Percentiles rank a stretch among this genome's conserved stretches.
Conservation (phyloP, 768 basidiomycete genomes). For the Mycena belliarum region DNA sequence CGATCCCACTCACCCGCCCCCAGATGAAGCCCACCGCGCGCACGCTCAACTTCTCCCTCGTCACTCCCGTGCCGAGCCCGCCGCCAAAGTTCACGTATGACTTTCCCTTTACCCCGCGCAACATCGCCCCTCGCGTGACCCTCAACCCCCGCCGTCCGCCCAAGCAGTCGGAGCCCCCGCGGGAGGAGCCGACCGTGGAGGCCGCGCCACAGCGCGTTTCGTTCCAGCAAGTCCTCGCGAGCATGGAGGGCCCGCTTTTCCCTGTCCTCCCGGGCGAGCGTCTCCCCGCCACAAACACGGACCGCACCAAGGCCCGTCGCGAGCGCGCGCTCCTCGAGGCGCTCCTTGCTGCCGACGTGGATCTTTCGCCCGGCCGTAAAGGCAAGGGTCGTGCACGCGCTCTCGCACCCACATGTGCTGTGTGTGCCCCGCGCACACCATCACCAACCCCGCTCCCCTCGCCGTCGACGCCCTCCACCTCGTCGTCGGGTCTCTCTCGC, state of each 20-base stretch:
- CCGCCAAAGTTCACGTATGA: constrained; percentile 17
- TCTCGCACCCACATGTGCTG: neutral
- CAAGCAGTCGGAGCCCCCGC: neutral
- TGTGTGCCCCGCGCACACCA: neutral
- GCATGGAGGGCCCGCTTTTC: constrained; percentile 18
- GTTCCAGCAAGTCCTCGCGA: constrained; percentile 20
- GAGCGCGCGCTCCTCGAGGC: constrained; percentile 12
- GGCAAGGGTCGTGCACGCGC: constrained; percentile 15
- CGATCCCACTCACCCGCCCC: neutral
- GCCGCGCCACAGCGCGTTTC: constrained; percentile 11
- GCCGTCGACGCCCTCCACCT: constrained; percentile 7
- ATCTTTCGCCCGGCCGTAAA: neutral
- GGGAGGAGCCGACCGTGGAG: neutral
- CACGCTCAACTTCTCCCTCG: constrained; percentile 20
- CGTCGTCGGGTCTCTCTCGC: constrained; percentile 17
- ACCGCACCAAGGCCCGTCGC: neutral
- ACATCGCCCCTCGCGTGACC: neutral
- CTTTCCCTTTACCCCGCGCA: constrained; percentile 19
- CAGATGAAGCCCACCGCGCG: constrained; percentile 18
- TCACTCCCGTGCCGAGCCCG: constrained; percentile 11
- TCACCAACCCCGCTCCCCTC: neutral
- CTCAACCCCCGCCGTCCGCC: neutral
- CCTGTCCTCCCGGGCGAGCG: constrained; percentile 13
- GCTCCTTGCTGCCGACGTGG: constrained; percentile 2
- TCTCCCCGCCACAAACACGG: neutral